Evolutionary conservation across 176 grass and related monocot genomes (phyloP).

Genomic region (Leersia perrieri): DNA sequence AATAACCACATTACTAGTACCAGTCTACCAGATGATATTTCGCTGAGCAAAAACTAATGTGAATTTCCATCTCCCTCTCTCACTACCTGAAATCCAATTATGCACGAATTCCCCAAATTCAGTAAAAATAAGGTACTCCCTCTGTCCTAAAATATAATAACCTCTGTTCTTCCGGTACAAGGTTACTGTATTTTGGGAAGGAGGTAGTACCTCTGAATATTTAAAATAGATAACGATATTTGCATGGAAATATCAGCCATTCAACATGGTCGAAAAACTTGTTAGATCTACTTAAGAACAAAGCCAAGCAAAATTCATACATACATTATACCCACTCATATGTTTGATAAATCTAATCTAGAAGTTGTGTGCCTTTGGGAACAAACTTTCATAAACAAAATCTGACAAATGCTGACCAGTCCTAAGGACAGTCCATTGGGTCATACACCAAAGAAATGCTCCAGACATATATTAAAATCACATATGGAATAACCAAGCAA

Average conservation of each 20-base stretch:
- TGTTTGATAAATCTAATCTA: neutral
- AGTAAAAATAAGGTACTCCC: neutral
- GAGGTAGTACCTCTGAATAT: too few species aligned
- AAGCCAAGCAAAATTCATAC: neutral
- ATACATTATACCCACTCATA: neutral
- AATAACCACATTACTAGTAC: neutral
- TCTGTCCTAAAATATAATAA: too few species aligned
- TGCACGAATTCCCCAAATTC: neutral
- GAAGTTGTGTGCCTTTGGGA: neutral
- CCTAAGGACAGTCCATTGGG: neutral
- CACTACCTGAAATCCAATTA: neutral
- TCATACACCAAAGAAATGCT: neutral
- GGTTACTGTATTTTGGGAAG: too few species aligned
- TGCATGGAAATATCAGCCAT: neutral
- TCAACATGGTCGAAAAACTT: neutral
- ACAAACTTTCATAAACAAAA: neutral
- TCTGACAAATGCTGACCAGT: neutral
- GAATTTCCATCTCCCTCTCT: neutral
- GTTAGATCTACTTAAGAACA: neutral
- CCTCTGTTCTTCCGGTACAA: too few species aligned
- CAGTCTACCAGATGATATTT: neutral
- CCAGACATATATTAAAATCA: neutral
- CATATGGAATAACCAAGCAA: conserved; percentile 7
- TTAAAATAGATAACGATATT: neutral
- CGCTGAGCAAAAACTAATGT: neutral